Base-by-base conservation (phyloP, 345 rosid species). In the Gossypium stocksii region DNA sequence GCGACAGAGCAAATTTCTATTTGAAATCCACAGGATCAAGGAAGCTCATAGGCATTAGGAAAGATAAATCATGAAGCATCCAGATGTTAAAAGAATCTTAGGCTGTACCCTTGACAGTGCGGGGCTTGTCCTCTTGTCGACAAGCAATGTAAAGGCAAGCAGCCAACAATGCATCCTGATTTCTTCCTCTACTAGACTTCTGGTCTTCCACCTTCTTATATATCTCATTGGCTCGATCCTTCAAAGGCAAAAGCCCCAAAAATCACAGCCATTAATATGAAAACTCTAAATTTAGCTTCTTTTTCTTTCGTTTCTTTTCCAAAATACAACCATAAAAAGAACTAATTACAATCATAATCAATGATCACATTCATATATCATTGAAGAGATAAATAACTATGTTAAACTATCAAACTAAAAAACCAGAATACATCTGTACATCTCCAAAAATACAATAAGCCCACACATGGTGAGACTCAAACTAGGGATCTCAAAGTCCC, bases 1-100 rank as follows among this genome's bases (percentile, higher is more conserved):
- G 99, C 98, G 7, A 95, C 95, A 77, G 98, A 89, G 89, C 99
- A 95, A 64, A 95, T 95, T 93, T 95, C 99, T 95, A 85, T 79
- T 82, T 79, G 81, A 89, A 89, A 83, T 79, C 82, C 86, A 87
- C 51, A 88, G 82, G 78, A 89, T 86, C 84, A 87, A 81, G 75
- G 81, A 82, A 87, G 86, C 88, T 84, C 82, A 90, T 80, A 80
- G 79, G 86, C 85, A 83, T 65, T 81, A 63, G 78, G 73, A 86
- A 82, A 79, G 71, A 87, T 72, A 86, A 86, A 84, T 83, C 84
- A 86, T 61, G 84, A 87, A 82, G 86, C 82, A 88, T 83, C 87
- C 74, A 82, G 74, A 83, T 85, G 82, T 81, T 74, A 87, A 83
- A 79, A 89, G 87, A 81, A 81, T 88, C 83, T 76, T 82, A 84